A percentile compares a stretch with the other conserved stretches of the same genome.
Conservation (phyloP, 305 asterid genomes). For the Withania somnifera region DNA sequence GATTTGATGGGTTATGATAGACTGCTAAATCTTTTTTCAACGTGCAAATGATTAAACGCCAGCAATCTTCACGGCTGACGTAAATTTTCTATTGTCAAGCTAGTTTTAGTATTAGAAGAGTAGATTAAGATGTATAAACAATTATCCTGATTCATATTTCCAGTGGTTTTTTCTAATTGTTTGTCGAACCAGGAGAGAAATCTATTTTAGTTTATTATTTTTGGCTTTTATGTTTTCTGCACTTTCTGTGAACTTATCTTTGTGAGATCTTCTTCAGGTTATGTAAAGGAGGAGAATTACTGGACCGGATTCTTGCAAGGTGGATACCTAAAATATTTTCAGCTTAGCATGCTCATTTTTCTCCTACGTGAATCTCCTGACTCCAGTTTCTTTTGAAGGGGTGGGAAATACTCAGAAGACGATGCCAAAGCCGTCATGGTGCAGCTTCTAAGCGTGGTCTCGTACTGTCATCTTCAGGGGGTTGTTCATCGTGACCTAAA, state of each 20-base stretch:
- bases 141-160: no score
- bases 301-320: conserved; percentile 71
- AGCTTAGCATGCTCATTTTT: not conserved
- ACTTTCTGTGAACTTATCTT: not conserved
- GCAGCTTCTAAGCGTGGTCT: conserved; percentile 59
- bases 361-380: not conserved
- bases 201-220: not conserved
- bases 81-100: no score
- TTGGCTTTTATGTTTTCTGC: not conserved
- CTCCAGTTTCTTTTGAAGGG: conserved; percentile 28
- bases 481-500: conserved; percentile 88
- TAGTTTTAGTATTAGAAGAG: no score
- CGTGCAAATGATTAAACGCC: no score
- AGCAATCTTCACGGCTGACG: no score
- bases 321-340: conserved; percentile 1
- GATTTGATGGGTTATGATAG: no score
- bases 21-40: no score
- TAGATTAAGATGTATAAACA: no score
- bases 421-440: conserved; percentile 70
- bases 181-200: not conserved
- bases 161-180: not conserved
- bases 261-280: conserved; percentile 31
- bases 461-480: conserved; percentile 81
- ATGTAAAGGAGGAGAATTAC: conserved; percentile 73
- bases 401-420: conserved; percentile 84